These are phyloP conservation scores for Penicillium nordicum DNA, from an alignment of 2,329 filamentous ascomycete species.

Conservation along the genomic window DNA sequence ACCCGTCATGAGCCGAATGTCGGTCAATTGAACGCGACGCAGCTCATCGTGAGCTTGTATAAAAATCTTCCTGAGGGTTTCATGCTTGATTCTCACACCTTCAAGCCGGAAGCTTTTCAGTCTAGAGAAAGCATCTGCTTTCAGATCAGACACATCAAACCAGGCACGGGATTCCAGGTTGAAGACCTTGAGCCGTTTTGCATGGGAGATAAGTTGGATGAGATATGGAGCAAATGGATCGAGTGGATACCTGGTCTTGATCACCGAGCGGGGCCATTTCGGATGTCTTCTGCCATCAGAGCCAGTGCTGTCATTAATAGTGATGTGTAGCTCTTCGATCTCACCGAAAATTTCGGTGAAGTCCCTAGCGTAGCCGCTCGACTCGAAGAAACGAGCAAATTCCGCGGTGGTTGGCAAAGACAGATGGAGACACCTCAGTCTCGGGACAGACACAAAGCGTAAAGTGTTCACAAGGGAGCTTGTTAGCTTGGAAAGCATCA, in stretches of 20 bases:
- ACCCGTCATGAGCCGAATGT: not conserved
- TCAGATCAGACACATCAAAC: not conserved
- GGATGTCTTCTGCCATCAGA: not conserved
- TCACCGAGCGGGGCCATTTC: not conserved
- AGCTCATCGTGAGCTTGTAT: not conserved
- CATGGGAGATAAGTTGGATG: not conserved
- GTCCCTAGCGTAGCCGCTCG: not conserved
- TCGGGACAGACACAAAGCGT: not conserved
- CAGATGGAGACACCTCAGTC: not conserved
- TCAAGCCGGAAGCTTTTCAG: not conserved
- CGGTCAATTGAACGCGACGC: not conserved
- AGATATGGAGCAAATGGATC: not conserved
- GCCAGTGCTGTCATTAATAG: not conserved
- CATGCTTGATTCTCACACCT: not conserved
- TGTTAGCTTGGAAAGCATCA: not conserved
- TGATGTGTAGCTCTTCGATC: not conserved
- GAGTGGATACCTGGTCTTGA: not conserved
- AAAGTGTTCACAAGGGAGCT: not conserved
- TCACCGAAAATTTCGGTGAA: not conserved
- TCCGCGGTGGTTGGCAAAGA: not conserved
- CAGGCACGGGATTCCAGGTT: not conserved
- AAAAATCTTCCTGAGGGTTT: not conserved
- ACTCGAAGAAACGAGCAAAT: not conserved
- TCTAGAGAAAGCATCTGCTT: not conserved
- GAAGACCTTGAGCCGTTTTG: not conserved